These are phyloP conservation scores for Colletotrichum sp. DNA, from an alignment of 2,329 filamentous ascomycete species.

Conservation along the genomic window DNA sequence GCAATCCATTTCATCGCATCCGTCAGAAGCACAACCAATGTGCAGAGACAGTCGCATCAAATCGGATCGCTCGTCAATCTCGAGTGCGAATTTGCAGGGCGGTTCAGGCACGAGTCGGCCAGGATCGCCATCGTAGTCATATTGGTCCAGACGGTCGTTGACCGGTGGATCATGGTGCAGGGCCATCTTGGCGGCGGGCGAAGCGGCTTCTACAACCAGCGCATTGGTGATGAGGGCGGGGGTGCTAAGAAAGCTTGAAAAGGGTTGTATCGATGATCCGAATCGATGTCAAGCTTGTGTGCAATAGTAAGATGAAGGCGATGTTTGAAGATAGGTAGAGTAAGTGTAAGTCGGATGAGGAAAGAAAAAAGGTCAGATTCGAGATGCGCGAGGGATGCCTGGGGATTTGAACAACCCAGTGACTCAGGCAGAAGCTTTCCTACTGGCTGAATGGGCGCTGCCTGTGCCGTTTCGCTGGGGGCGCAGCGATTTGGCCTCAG, in stretches of 20 bases:
- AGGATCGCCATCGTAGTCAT: slow-evolving; percentile 4
- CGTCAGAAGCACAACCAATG: background rate
- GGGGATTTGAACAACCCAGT: slow-evolving; percentile 19
- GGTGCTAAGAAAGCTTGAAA: background rate
- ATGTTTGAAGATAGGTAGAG: background rate
- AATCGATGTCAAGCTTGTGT: background rate
- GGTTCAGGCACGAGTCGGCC: background rate
- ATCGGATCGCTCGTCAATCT: background rate
- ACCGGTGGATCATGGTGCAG: background rate
- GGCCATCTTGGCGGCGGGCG: slow-evolving; percentile 4
- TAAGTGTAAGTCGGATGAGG: slow-evolving; percentile 6
- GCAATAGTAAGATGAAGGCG: background rate
- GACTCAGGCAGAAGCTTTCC: background rate
- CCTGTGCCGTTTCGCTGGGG: slow-evolving; percentile 2
- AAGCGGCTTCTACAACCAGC: slow-evolving; percentile 9
- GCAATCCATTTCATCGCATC: background rate
- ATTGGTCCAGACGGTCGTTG: background rate
- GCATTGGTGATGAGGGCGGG: background rate
- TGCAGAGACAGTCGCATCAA: background rate
- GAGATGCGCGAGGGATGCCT: slow-evolving; percentile 18
- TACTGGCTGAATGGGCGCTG: background rate
- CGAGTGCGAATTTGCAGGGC: fast-evolving
- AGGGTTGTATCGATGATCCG: background rate
- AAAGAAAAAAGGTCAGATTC: background rate
- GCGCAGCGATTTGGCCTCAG: slow-evolving; percentile 22